Percentiles rank a stretch among this genome's conserved stretches.
These are phyloP conservation scores for Colletotrichum zoysiae DNA, from an alignment of 2,329 filamentous ascomycete species.

Conservation along the genomic window DNA sequence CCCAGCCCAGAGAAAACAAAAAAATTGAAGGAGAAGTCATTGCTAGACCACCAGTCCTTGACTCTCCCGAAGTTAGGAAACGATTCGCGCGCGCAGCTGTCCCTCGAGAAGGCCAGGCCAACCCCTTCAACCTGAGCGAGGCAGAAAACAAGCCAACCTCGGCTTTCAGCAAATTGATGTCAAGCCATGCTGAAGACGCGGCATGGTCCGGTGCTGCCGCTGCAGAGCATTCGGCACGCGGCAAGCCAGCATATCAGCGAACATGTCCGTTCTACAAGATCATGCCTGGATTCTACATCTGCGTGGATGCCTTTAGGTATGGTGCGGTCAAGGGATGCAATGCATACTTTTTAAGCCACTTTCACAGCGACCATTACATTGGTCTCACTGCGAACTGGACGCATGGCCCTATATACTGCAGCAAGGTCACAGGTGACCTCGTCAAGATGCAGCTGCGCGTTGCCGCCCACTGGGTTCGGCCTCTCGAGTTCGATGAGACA, in stretches of 20 bases:
- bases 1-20: slow-evolving; percentile 44
- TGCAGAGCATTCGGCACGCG: slow-evolving; percentile 80
- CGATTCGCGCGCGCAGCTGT: slow-evolving; percentile 77
- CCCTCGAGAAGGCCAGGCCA: slow-evolving; percentile 83
- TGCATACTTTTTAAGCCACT: slow-evolving; percentile 97
- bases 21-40: slow-evolving; percentile 29
- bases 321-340: slow-evolving; percentile 92
- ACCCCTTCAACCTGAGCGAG: slow-evolving; percentile 74
- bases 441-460: slow-evolving; percentile 89
- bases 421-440: slow-evolving; percentile 89
- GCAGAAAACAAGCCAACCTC: slow-evolving; percentile 63
- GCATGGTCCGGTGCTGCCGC: slow-evolving; percentile 92
- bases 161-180: slow-evolving; percentile 95
- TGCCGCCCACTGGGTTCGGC: slow-evolving; percentile 85
- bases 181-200: slow-evolving; percentile 86
- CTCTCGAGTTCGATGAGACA: slow-evolving; percentile 85
- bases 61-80: slow-evolving; percentile 60
- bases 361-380: slow-evolving; percentile 97
- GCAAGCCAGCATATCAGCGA: slow-evolving; percentile 87
- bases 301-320: slow-evolving; percentile 96
- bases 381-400: slow-evolving; percentile 89
- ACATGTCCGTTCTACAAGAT: slow-evolving; percentile 99
- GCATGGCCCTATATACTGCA: slow-evolving; percentile 97
- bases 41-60: slow-evolving; percentile 46
- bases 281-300: slow-evolving; percentile 90